These are phyloP conservation scores for Gossypium bickii DNA, from an alignment of 345 rosid species.

Conservation along the genomic window DNA sequence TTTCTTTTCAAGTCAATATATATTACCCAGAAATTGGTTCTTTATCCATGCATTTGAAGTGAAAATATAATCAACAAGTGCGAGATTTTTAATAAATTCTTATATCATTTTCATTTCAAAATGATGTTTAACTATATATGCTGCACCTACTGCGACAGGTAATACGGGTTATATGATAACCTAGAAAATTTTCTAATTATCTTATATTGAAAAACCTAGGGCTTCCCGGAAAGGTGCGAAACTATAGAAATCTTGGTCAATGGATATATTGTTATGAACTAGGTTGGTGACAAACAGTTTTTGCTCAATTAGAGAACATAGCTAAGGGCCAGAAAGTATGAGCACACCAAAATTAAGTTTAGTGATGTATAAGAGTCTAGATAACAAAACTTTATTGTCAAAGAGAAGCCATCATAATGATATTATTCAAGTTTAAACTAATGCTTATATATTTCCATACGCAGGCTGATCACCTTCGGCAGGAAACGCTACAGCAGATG, in stretches of 20 bases:
- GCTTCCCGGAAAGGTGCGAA: neutral
- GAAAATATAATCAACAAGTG: no score
- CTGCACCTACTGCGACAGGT: no score
- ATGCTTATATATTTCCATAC: neutral
- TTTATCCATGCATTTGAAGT: no score
- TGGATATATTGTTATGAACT: neutral
- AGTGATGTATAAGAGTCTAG: neutral
- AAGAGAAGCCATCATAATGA: neutral
- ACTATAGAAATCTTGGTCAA: neutral
- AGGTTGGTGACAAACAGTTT: neutral
- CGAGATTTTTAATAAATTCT: no score
- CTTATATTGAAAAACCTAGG: neutral
- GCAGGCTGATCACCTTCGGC: conserved; percentile 91
- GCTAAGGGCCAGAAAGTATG: no score
- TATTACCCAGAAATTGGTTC: no score
- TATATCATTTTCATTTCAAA: neutral
- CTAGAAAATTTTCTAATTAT: neutral
- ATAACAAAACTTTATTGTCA: neutral
- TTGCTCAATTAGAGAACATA: no score
- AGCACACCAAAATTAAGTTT: no score
- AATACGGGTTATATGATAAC: neutral
- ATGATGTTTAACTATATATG: neutral
- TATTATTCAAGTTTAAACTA: conserved; percentile 1
- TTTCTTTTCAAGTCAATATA: no score
- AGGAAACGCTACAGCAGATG: conserved; percentile 80